Evolutionary conservation across 2,329 filamentous ascomycete genomes (phyloP).

Genomic region (Mycocentrospora acerina): DNA sequence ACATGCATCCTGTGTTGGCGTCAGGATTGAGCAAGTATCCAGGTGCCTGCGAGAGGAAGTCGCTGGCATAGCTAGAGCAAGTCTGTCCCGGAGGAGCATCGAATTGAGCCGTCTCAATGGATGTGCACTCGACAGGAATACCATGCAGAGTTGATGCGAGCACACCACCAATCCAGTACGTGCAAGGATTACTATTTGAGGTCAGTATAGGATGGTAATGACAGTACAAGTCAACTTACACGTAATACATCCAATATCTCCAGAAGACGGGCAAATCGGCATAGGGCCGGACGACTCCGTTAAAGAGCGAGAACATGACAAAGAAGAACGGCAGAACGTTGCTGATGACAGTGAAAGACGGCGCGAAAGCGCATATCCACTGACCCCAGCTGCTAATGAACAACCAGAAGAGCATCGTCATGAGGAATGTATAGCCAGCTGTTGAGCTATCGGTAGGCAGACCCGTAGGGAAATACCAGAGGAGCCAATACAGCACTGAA

Average conservation of each 20-base stretch:
- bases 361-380: constrained; percentile 82
- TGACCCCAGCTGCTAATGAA: constrained; percentile 78
- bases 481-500: constrained; percentile 66
- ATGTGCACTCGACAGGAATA: constrained; percentile 48
- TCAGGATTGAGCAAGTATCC: constrained; percentile 67
- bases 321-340: constrained; percentile 78
- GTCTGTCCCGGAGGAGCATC: constrained; percentile 64
- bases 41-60: constrained; percentile 56
- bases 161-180: constrained; percentile 72
- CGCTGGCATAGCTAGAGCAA: constrained; percentile 64
- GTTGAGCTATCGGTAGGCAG: constrained; percentile 65
- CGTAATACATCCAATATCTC: constrained; percentile 70
- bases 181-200: constrained; percentile 63
- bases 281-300: constrained; percentile 74
- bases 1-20: constrained; percentile 63
- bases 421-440: constrained; percentile 75
- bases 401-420: constrained; percentile 75
- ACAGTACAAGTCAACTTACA: constrained; percentile 68
- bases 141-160: constrained; percentile 63
- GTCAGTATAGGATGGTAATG: constrained; percentile 56
- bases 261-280: constrained; percentile 66
- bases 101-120: constrained; percentile 64
- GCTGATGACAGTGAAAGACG: constrained; percentile 74
- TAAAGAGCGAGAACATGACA: constrained; percentile 74
- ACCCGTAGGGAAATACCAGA: constrained; percentile 78